phyloP scores from a whole-genome alignment of 2,329 filamentous ascomycete species.

The Karstenula rhodostoma region DNA sequence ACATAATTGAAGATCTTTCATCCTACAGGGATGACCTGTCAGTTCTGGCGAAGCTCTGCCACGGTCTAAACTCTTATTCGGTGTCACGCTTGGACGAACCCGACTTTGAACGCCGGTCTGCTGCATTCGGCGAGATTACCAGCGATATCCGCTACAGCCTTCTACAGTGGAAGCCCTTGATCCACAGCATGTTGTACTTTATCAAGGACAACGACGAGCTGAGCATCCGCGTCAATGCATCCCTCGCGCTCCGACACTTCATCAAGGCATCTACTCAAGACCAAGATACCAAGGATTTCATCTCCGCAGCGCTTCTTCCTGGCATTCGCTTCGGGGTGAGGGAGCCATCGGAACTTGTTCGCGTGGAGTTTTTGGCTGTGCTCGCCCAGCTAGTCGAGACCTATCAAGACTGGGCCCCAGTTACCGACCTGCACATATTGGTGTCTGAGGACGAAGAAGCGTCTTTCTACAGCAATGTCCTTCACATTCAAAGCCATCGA shows the following conservation, averaged over 20 bases:
- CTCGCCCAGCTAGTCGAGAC: constrained; percentile 79
- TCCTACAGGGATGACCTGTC: constrained; percentile 67
- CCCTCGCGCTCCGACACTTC: constrained; percentile 80
- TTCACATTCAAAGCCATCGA: constrained; percentile 87
- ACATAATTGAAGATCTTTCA: constrained; percentile 76
- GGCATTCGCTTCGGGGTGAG: constrained; percentile 78
- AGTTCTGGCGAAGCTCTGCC: constrained; percentile 74
- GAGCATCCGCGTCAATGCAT: constrained; percentile 83
- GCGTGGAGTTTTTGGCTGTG: constrained; percentile 80
- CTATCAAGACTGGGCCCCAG: constrained; percentile 72
- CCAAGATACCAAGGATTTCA: constrained; percentile 63
- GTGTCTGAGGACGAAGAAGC: constrained; percentile 77
- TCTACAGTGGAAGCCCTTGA: constrained; percentile 83
- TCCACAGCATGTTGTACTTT: constrained; percentile 90
- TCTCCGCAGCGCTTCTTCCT: constrained; percentile 74
- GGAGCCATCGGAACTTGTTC: constrained; percentile 82
- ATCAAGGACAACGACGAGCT: constrained; percentile 88
- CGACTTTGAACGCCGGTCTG: constrained; percentile 83
- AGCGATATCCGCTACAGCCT: constrained; percentile 67
- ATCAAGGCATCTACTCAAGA: constrained; percentile 65
- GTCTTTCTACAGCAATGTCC: constrained; percentile 90
- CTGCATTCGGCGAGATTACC: constrained; percentile 78
- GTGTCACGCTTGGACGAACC: constrained; percentile 79
- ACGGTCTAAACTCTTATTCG: constrained; percentile 81
- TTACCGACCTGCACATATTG: constrained; percentile 77